These are phyloP conservation scores for Micractinium sp. DNA, from an alignment of 139 green algal genomes.

Conservation along the genomic window DNA sequence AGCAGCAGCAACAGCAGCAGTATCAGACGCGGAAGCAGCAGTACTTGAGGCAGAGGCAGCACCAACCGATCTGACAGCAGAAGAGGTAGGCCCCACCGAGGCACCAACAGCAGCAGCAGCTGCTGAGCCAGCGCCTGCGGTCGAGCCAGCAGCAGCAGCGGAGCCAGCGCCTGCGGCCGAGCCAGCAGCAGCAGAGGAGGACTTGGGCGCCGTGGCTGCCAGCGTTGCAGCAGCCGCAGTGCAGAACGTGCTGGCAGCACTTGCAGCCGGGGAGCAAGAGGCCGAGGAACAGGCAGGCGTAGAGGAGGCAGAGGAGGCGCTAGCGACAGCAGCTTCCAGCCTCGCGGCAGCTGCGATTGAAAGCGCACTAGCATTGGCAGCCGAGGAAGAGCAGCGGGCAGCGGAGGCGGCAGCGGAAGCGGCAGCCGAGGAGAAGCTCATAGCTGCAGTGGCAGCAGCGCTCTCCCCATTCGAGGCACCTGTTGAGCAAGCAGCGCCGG, in stretches of 20 bases:
- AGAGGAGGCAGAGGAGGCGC: background rate
- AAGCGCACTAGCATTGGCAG: background rate
- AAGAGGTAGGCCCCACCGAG: no score
- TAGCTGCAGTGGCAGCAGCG: conserved; percentile 1
- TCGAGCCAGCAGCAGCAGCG: background rate
- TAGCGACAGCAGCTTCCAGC: background rate
- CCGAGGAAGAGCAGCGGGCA: background rate
- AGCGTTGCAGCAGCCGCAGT: background rate
- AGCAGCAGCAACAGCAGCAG: background rate
- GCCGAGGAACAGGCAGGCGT: background rate
- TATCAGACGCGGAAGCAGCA: background rate
- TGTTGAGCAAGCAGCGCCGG: background rate
- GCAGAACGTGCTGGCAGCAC: background rate
- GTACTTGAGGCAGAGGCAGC: background rate
- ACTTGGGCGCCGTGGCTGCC: background rate
- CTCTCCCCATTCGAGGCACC: background rate
- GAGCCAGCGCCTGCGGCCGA: background rate
- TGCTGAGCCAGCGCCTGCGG: background rate
- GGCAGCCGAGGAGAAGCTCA: background rate
- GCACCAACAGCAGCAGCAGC: background rate
- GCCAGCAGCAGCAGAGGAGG: background rate
- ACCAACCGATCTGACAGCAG: background rate
- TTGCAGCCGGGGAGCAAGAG: background rate
- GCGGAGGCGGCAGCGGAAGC: background rate
- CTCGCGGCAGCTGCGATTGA: background rate